Evolutionary conservation across 257 asterid species (phyloP), one percentile per base, ranked within the genome.

Genomic region (Scutellaria baicalensis): DNA sequence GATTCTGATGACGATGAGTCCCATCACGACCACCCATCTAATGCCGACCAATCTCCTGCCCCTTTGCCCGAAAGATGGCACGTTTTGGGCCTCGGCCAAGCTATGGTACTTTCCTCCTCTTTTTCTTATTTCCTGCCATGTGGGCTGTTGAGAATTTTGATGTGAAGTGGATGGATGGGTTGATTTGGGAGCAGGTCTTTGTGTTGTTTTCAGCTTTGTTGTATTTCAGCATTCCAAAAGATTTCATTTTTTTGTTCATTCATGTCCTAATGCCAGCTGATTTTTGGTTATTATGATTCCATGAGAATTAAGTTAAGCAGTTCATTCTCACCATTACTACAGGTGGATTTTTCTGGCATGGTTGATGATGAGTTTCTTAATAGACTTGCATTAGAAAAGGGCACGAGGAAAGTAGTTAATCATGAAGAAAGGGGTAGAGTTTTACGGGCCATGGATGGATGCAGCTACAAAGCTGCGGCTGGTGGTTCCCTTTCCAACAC

Each of bases 401-500:
- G 97, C 55, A 84, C 96, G 8, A 86, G 99, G 89, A 93, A 89
- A 73, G 82, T 93, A 57, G 92, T 91, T 61, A 83, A 91, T 80
- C 97, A 94, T 79, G 96, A 94, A 81, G 99, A 94, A 79, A 78
- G 99, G 75, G 97, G 96, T 68, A 80, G 87, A 73, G 91, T 91
- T 74, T 82, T 94, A 66, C 82, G 84, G 48, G 97, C 97, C 42
- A 94, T 94, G 99, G 99, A 94, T 35, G 97, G 97, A 68, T 86
- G 99, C 84, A 91, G 84, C 87, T 94, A 91, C 69, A 94, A 89
- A 82, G 99, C 99, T 63, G 99, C 97, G 39, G 97, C 99, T 31
- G 99, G 99, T 69, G 99, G 99, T 27, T 91, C 99, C 63, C 99
- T 94, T 68, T 94, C 99, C 52, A 94, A 94, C 75, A 91, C 88